phyloP scores from a whole-genome alignment of 345 rosid species.

The Aegle marmelos region DNA sequence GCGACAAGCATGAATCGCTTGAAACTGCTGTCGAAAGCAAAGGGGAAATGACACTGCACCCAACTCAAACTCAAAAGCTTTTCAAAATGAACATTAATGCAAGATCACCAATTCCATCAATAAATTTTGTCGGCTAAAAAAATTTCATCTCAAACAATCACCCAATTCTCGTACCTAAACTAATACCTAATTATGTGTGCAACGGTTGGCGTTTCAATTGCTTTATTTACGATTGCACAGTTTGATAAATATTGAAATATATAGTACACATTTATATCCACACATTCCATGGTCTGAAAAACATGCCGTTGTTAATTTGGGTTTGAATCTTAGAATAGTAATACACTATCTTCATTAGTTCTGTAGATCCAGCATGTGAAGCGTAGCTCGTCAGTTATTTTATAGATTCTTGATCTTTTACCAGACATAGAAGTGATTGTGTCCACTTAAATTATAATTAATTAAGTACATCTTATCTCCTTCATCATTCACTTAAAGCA shows the following conservation, averaged over 20 bases:
- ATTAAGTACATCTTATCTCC: not conserved
- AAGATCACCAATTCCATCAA: not conserved
- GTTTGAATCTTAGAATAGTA: not conserved
- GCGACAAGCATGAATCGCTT: not conserved
- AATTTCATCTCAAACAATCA: not conserved
- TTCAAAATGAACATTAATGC: not conserved
- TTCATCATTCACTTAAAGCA: not conserved
- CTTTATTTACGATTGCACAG: too few relatives aligned
- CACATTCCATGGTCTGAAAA: not conserved
- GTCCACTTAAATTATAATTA: not conserved
- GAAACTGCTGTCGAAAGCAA: not conserved
- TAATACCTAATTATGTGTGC: too few relatives aligned
- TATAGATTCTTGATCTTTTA: too few relatives aligned
- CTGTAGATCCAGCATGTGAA: not conserved
- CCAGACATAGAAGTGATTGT: not conserved
- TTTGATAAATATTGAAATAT: too few relatives aligned
- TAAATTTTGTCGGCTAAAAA: not conserved
- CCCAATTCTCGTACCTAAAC: too few relatives aligned
- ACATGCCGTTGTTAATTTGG: not conserved
- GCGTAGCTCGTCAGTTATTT: not conserved
- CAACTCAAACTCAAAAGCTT: conserved; percentile 1
- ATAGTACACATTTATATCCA: not conserved
- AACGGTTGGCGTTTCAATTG: too few relatives aligned
- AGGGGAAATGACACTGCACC: not conserved
- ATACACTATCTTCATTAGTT: not conserved